Percentiles rank a stretch among this genome's conserved stretches.
These are phyloP conservation scores for Incumbomyces lentus DNA, from an alignment of 2,329 filamentous ascomycete genomes.

Conservation along the genomic window DNA sequence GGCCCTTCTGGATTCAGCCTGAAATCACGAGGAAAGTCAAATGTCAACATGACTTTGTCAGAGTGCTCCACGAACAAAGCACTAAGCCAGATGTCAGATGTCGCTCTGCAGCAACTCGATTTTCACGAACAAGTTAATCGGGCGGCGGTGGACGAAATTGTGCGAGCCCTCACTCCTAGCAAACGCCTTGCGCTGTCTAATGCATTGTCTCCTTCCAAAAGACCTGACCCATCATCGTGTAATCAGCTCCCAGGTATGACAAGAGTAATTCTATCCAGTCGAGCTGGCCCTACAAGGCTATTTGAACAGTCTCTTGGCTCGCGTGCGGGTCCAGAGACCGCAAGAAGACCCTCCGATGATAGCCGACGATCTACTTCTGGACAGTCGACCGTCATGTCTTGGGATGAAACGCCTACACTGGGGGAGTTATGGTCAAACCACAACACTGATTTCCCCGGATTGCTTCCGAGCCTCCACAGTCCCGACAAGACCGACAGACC, in stretches of 20 bases:
- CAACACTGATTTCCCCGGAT: slow-evolving; percentile 5
- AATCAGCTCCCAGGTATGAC: background rate
- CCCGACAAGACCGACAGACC: slow-evolving; percentile 9
- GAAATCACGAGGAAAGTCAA: slow-evolving; percentile 21
- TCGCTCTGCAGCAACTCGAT: slow-evolving; percentile 25
- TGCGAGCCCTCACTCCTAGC: slow-evolving; percentile 14
- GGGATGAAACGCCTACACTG: background rate
- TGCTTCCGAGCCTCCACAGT: slow-evolving; percentile 5
- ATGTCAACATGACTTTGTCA: slow-evolving; percentile 39
- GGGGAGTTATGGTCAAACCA: slow-evolving; percentile 1
- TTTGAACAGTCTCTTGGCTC: background rate
- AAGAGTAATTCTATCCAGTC: background rate
- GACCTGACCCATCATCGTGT: background rate
- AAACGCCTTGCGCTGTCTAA: slow-evolving; percentile 24
- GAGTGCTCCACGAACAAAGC: slow-evolving; percentile 34
- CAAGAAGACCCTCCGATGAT: slow-evolving; percentile 13
- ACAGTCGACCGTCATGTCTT: slow-evolving; percentile 1
- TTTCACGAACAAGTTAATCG: slow-evolving; percentile 31
- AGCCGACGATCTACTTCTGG: slow-evolving; percentile 10
- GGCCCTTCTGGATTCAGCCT: background rate
- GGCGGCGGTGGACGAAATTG: slow-evolving; percentile 27
- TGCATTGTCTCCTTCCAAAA: slow-evolving; percentile 20
- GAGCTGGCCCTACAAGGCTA: background rate
- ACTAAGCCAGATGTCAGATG: slow-evolving; percentile 31
- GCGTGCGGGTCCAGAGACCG: background rate